phyloP scores from a whole-genome alignment of 1,284 basidiomycete species.

The Tilletia indica region DNA sequence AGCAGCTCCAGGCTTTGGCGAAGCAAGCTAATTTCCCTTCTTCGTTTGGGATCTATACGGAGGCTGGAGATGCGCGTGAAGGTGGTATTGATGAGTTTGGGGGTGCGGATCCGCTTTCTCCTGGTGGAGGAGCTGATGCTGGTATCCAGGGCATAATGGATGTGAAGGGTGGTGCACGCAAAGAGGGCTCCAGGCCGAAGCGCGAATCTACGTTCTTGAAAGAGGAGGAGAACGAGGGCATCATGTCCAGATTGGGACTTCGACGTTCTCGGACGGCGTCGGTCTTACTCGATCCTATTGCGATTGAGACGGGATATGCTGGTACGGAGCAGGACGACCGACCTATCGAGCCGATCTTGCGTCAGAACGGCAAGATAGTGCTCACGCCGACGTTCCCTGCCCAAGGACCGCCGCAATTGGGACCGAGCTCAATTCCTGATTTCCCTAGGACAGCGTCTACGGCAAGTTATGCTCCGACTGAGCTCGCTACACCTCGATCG shows the following conservation, averaged over 20 bases:
- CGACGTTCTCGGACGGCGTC: conserved; percentile 1
- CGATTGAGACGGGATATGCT: not conserved
- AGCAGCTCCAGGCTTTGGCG: conserved; percentile 1
- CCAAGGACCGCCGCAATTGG: too few species aligned
- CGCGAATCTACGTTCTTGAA: not conserved
- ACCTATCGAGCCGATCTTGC: not conserved
- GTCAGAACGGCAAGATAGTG: conserved; percentile 5
- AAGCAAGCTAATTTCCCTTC: not conserved
- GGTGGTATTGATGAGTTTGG: not conserved
- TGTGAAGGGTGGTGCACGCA: not conserved
- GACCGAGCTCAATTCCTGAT: too few species aligned
- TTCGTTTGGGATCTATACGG: not conserved
- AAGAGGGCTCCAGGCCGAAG: not conserved
- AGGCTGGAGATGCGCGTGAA: not conserved
- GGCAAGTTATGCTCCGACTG: too few species aligned
- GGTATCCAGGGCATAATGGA: not conserved
- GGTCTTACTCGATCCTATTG: not conserved
- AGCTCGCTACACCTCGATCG: too few species aligned
- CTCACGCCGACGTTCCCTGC: not conserved
- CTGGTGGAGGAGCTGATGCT: conserved; percentile 10
- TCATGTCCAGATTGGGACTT: not conserved
- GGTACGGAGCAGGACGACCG: not conserved
- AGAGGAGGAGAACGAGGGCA: not conserved
- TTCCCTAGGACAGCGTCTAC: too few species aligned
- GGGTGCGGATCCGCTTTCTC: conserved; percentile 3